Evolutionary conservation across 169 alveolate genomes (phyloP), one percentile per base, ranked within the genome.

Genomic region (Plasmodium chabaudi): DNA sequence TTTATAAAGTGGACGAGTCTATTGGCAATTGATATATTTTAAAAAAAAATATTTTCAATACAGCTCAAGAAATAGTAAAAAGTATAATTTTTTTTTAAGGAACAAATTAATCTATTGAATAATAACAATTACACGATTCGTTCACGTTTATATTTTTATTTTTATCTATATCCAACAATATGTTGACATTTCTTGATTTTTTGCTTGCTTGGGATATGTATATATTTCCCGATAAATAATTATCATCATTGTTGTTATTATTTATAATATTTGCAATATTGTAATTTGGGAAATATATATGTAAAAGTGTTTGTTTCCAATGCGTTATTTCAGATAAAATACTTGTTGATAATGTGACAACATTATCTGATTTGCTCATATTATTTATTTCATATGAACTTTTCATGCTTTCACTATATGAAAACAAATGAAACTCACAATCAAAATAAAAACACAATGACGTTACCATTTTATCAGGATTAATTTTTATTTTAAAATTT

Each of bases 301-400:
- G 96, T 47, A 94, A 71, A 21, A 94, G 87, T n/a, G 88, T 87
- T 79, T 94, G 96, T 51, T 91, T 94, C 96, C 96, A 94, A 64
- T 94, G 96, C 57, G 96, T 94, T 23, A 94, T 77, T 86, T 65
- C 84, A 39, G 79, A 53, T 57, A 91, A 91, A 21, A 94, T 92
- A 17, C 95, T 87, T 13, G 96, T 94, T 19, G 93, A 87, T 87
- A 94, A 72, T 17, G 89, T 57, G 34, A 74, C 87, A 68, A 47
- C 47, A 15, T 87, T n/a, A 21, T 6, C 17, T 47, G 93, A 10
- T 59, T 60, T 87, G 79, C 88, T 87, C 49, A 59, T 21, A 13
- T 53, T 39, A 53, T 67, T 72, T 67, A 72, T 55, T 57, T 49
- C 21, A 9, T 79, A 57, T 60, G 75, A 13, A 70, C 82, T 55